Evolutionary conservation across 805 yeast genomes (phyloP).

Genomic region (Spathaspora arborariae): DNA sequence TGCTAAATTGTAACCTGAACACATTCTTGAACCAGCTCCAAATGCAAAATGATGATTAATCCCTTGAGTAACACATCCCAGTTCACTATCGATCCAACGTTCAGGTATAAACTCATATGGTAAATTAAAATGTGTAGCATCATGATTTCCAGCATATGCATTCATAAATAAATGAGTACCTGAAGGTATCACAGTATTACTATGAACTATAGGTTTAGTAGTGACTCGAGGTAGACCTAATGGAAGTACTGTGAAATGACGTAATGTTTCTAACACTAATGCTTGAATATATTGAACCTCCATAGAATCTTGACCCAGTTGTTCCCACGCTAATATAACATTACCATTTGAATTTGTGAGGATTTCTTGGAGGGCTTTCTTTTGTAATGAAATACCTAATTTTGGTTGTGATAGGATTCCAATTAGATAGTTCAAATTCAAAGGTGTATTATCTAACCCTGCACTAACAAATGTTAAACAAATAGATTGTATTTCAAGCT

Average conservation of each 20-base stretch:
- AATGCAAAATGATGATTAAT: constrained; percentile 46
- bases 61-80: constrained; percentile 6
- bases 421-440: constrained; percentile 56
- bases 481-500: constrained; percentile 49
- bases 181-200: constrained; percentile 43
- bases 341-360: constrained; percentile 27
- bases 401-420: constrained; percentile 45
- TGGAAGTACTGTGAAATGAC: constrained; percentile 65
- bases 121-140: constrained; percentile 34
- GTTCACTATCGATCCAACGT: constrained; percentile 41
- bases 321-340: constrained; percentile 32
- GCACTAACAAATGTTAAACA: constrained; percentile 78
- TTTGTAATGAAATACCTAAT: constrained; percentile 38
- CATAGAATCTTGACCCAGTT: constrained; percentile 1
- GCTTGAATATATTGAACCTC: constrained; percentile 46
- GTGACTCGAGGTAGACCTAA: constrained; percentile 61
- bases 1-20: constrained; percentile 67
- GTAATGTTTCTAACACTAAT: constrained; percentile 56
- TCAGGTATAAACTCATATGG: constrained; percentile 52
- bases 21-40: constrained; percentile 72
- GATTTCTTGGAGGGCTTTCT: constrained; percentile 40
- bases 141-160: constrained; percentile 70
- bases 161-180: constrained; percentile 62
- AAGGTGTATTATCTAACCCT: constrained; percentile 69
- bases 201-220: constrained; percentile 45